phyloP scores from a whole-genome alignment of 2,329 filamentous ascomycete genomes.

The Incumbomyces delicatus region DNA sequence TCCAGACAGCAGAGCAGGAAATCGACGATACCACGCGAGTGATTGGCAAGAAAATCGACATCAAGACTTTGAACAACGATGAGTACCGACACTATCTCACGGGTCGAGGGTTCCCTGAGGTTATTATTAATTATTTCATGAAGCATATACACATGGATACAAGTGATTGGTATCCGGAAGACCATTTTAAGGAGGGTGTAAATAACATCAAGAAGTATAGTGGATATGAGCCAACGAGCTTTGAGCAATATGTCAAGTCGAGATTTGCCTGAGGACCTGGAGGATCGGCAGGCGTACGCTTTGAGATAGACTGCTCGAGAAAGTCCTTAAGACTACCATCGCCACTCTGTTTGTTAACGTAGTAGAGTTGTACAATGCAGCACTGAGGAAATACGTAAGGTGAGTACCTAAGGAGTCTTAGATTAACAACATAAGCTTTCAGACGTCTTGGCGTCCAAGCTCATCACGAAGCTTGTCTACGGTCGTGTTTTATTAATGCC shows the following conservation, averaged over 20 bases:
- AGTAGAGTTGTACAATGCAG: no score
- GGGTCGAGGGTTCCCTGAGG: conserved; percentile 12
- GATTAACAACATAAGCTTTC: no score
- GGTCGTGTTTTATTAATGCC: no score
- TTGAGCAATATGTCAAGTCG: conserved; percentile 26
- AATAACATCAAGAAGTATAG: conserved; percentile 27
- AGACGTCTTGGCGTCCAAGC: no score
- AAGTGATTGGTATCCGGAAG: conserved; percentile 6
- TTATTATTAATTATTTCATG: conserved; percentile 18
- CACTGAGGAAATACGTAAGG: no score
- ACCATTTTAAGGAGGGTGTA: conserved; percentile 17
- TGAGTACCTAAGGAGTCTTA: no score
- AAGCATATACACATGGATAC: background rate
- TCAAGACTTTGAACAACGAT: conserved; percentile 18
- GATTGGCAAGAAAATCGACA: conserved; percentile 26
- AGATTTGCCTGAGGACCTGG: background rate
- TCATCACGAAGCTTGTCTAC: no score
- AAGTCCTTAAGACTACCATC: no score
- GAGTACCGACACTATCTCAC: conserved; percentile 16
- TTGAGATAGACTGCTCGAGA: no score
- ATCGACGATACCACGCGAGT: conserved; percentile 23
- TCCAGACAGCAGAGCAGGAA: conserved; percentile 24
- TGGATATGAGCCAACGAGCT: conserved; percentile 21
- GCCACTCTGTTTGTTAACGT: no score
- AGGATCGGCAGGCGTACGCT: no score